Base-by-base conservation (phyloP, 225 moss, liverwort and hornwort genomes). In the Asterella californica region DNA sequence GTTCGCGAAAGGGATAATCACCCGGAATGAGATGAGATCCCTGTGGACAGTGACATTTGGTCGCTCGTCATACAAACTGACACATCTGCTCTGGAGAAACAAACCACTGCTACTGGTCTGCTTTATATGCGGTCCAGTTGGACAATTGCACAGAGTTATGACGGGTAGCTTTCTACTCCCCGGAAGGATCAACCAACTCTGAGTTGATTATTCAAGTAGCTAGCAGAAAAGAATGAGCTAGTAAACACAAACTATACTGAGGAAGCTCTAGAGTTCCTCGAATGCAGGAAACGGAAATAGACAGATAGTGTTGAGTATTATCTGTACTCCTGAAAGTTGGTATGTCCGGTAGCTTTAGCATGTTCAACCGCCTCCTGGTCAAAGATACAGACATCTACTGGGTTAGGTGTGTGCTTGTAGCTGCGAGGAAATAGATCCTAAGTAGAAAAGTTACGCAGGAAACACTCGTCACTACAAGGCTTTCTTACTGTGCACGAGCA, bases 301-400 rank as follows among this genome's bases (percentile, higher is more conserved):
- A 74, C 33, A 21, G 47, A 47, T 71, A 10, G 8, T 15, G 27
- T 67, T 14, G 17, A 36, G 67, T 12, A 74, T 54, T 83, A 87
- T 79, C 87, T 84, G 82, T 93, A 99, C 84, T 99, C 97, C 85
- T 93, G 93, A 72, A 95, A 99, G 83, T 93, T 94, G 79, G 92
- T 80, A 82, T 99, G 97, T 5, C 91, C 92, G 30, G 97, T 99
- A 63, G 81, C 85, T 89, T 91, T 90, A 8, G 94, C 94, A 78
- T 99, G 97, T 29, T 99, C 93, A 57, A 93, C 83, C 7, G 95
- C 97, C 76, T 88, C 96, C 94, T 94, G 90, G 82, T 87, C 72
- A 33, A 0, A 76, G 2, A 3, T n/a, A 46, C 71, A 71, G 46
- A 27, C 12, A 47, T 46, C 25, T 24, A 21, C 19, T 70, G 45